Evolutionary conservation across 2,329 filamentous ascomycete genomes (phyloP).

Genomic region (Nothophoma quercina): DNA sequence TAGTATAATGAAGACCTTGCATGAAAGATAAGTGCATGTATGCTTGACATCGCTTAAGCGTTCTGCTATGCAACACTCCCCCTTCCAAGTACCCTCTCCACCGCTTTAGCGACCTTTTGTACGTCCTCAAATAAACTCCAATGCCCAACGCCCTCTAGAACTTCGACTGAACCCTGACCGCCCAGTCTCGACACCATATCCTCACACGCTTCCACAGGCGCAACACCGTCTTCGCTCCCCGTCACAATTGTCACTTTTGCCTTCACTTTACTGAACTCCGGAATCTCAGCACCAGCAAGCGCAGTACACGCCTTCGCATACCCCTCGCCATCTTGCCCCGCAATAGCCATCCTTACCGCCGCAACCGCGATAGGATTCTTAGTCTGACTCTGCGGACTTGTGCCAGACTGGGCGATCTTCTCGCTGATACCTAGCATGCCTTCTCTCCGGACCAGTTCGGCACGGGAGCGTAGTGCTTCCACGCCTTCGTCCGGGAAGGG

Average conservation of each 20-base stretch:
- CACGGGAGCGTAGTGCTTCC: slow-evolving; percentile 45
- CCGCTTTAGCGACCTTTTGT: slow-evolving; percentile 42
- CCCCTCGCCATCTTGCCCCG: slow-evolving; percentile 60
- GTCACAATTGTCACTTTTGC: slow-evolving; percentile 51
- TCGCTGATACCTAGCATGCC: slow-evolving; percentile 58
- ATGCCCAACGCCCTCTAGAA: slow-evolving; percentile 56
- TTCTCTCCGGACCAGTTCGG: slow-evolving; percentile 51
- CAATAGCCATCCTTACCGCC: slow-evolving; percentile 55
- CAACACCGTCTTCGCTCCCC: slow-evolving; percentile 57
- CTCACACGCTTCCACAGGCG: slow-evolving; percentile 47
- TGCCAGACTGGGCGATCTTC: slow-evolving; percentile 45
- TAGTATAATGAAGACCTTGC: background rate
- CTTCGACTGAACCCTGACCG: slow-evolving; percentile 33
- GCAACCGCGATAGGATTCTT: slow-evolving; percentile 52
- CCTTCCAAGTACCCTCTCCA: slow-evolving; percentile 23
- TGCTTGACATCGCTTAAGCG: background rate
- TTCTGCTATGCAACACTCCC: background rate
- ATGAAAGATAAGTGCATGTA: no score
- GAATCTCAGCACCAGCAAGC: slow-evolving; percentile 51
- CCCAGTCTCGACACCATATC: slow-evolving; percentile 41
- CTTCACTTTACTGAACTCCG: slow-evolving; percentile 42
- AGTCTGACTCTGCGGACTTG: slow-evolving; percentile 48
- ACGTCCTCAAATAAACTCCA: slow-evolving; percentile 62
- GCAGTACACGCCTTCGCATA: slow-evolving; percentile 64
- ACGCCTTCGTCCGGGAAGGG: slow-evolving; percentile 52